These are phyloP conservation scores for Geotrichum aggregatum DNA, from an alignment of 1,139 yeast species.

Conservation along the genomic window DNA sequence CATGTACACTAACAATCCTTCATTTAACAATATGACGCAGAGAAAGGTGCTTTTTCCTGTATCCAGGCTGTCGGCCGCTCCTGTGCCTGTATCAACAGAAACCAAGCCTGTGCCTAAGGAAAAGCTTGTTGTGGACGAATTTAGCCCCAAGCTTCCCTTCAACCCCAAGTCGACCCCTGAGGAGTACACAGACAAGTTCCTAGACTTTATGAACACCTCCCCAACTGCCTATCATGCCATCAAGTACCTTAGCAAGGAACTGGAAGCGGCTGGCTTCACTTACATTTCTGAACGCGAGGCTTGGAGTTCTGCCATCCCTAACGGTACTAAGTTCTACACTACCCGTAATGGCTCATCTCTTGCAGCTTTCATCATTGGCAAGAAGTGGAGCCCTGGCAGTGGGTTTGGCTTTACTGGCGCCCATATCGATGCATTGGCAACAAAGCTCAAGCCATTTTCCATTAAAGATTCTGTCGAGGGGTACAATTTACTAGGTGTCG, in stretches of 20 bases:
- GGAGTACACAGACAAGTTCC: conserved; percentile 48
- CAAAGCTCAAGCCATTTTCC: conserved; percentile 73
- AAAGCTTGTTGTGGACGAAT: conserved; percentile 10
- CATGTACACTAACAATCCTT: neutral
- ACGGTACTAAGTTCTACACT: conserved; percentile 66
- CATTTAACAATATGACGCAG: neutral
- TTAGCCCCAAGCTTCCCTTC: conserved; percentile 18
- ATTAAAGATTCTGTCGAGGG: conserved; percentile 65
- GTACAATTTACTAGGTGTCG: conserved; percentile 83
- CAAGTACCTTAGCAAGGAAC: conserved; percentile 44
- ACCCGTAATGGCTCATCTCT: conserved; percentile 75
- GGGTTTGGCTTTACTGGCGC: conserved; percentile 86
- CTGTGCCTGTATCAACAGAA: neutral
- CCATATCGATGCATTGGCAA: conserved; percentile 86
- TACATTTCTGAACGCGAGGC: conserved; percentile 66
- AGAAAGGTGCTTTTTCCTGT: neutral
- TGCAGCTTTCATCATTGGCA: conserved; percentile 75
- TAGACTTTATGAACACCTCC: conserved; percentile 73
- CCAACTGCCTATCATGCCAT: conserved; percentile 95
- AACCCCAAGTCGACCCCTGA: conserved; percentile 20
- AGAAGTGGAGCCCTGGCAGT: conserved; percentile 63
- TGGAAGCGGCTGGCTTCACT: conserved; percentile 37
- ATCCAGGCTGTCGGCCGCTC: neutral
- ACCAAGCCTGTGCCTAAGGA: neutral
- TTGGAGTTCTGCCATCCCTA: conserved; percentile 56